phyloP scores from a whole-genome alignment of 495 filamentous ascomycete species.

The Neurospora sp. region DNA sequence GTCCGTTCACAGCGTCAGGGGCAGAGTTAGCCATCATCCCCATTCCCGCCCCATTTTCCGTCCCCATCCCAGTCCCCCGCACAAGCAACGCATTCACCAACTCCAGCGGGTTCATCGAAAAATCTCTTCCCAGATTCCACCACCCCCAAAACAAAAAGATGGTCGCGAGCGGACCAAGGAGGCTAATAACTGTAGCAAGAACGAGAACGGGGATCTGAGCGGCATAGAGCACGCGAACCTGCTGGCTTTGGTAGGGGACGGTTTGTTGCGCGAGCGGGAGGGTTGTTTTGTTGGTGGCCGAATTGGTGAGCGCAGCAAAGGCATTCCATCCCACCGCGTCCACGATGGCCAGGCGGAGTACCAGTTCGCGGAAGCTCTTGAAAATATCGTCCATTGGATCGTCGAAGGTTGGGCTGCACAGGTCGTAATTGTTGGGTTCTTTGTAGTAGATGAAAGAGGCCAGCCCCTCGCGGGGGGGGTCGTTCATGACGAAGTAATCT shows the following conservation, averaged over 20 bases:
- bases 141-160: not conserved
- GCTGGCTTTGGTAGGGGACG: not conserved
- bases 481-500: too few species aligned
- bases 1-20: too few species aligned
- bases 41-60: too few species aligned
- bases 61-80: too few species aligned
- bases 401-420: too few species aligned
- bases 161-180: not conserved
- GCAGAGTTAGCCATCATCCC: too few species aligned
- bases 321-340: not conserved
- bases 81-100: not conserved
- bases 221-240: not conserved
- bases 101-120: not conserved
- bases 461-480: not conserved
- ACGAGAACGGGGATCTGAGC: not conserved
- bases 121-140: not conserved
- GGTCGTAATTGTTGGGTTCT: not conserved
- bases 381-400: not conserved
- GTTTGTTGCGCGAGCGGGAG: not conserved
- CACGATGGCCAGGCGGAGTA: not conserved
- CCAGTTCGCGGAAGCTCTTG: not conserved
- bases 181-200: not conserved
- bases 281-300: too few species aligned
- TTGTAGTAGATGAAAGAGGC: not conserved
- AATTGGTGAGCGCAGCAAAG: too few species aligned